Base-by-base conservation (phyloP, 2,329 filamentous ascomycete genomes). In the Cryoendolithus antarcticus region DNA sequence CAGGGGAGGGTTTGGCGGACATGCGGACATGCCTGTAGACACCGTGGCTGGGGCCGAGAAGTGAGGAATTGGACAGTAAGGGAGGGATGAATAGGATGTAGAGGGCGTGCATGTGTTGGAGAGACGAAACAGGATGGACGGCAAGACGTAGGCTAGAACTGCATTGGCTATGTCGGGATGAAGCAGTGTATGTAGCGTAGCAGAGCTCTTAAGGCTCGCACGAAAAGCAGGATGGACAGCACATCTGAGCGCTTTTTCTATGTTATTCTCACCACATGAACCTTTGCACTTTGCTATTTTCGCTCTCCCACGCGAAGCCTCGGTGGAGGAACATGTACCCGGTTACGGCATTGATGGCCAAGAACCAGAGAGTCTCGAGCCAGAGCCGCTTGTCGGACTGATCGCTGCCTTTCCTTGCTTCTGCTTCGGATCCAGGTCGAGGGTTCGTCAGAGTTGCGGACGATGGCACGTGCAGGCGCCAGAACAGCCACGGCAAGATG, bases 401-500 rank as follows among this genome's bases (percentile, higher is more conserved):
- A 1, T 44, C 40, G 44, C 53, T 43, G 2, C 49, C 21, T 27
- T 37, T 11, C 38, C 29, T n/a, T 29, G 31, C 3, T 12, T 6
- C 9, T 34, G 27, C 10, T 9, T 4, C 3, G 11, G n/a, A 30
- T 13, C 3, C 4, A 6, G 3, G 3, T 21, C 6, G 19, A 6
- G 19, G 19, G 3, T 21, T 21, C 27, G 31, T 32, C 11, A 4
- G 11, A 2, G 9, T 36, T 36, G 52, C 48, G 36, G 37, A 68
- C 60, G 53, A 47, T 0, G 85, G 85, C 1, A 93, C 64, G 52
- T 93, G 73, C 6, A 96, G 63, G 1, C 91, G 74, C 85, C 88
- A 96, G 52, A 95, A 78, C 6, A 95, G 74, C 86, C 86, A 98
- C 0, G 89, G 88, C 9, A 95, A 70, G 56, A 98, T 93, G 60